A percentile compares a stretch with the other conserved stretches of the same genome.
These are phyloP conservation scores for Elongisporangium prolatum DNA, from an alignment of 352 stramenopile genomes.

Conservation along the genomic window DNA sequence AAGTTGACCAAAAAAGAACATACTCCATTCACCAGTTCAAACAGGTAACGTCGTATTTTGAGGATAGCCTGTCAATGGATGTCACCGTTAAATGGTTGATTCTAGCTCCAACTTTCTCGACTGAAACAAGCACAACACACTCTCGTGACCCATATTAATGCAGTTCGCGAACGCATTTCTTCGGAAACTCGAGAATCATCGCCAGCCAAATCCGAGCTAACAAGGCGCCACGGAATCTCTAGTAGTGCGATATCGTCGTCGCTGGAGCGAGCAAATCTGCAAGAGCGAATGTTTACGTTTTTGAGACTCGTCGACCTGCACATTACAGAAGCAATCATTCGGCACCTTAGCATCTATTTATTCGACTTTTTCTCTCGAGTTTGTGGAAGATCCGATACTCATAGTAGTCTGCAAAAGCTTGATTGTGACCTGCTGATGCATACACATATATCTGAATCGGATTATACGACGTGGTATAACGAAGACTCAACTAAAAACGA, in stretches of 20 bases:
- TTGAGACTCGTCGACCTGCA: conserved; percentile 41
- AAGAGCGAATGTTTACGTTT: conserved; percentile 54
- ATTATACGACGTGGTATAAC: background rate
- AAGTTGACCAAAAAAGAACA: conserved; percentile 7
- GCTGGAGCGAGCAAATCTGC: conserved; percentile 24
- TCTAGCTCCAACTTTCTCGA: background rate
- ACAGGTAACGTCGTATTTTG: background rate
- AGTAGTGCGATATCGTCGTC: conserved; percentile 6
- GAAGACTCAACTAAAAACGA: background rate
- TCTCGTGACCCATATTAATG: conserved; percentile 5
- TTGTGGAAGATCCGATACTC: conserved; percentile 13
- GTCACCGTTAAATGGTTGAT: background rate
- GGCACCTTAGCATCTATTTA: conserved; percentile 28
- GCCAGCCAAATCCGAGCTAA: conserved; percentile 5
- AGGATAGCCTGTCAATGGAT: background rate
- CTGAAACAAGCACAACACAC: background rate
- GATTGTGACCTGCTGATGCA: background rate
- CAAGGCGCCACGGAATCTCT: background rate
- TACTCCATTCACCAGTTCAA: conserved; percentile 11
- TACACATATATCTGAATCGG: background rate
- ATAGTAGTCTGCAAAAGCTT: background rate
- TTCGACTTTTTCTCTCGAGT: conserved; percentile 24
- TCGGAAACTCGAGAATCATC: conserved; percentile 11
- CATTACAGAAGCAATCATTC: conserved; percentile 35
- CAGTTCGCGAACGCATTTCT: conserved; percentile 18